Base-by-base conservation (phyloP, 2,329 filamentous ascomycete genomes). In the Calonectria leucothoes region DNA sequence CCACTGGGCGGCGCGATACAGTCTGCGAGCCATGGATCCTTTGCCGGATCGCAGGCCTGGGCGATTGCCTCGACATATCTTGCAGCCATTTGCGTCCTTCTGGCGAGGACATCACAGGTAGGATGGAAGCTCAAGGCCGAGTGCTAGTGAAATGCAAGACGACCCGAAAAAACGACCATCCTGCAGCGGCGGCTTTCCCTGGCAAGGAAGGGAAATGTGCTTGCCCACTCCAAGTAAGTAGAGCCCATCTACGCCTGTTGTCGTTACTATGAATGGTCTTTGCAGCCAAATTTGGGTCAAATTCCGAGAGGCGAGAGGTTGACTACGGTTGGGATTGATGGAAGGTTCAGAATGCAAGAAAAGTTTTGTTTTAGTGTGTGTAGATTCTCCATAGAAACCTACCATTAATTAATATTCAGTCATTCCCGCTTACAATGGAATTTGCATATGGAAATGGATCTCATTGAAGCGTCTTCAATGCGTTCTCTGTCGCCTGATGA, bases 1-100 rank as follows among this genome's bases (percentile, higher is more conserved):
- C 85, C 85, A 0, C 80, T 86, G 25, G 85, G 85, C 0, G 85
- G 85, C 0, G 12, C 75, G 1, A 29, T 81, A 0, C 74, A 80
- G 66, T 72, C 77, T 0, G 64, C 52, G 2, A 78, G 72, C 0
- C 81, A 79, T 23, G 82, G 82, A 0, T 74, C 73, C 1, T 82
- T 81, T 39, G 77, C 65, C 0, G 80, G 75, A 1, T 78, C 84
- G 2, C 82, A 84, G 65, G 77, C 80, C 1, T 86, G 84, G 84
- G 84, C 84, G 1, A 82, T 79, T 0, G 51, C 76, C 6, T 80
- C 81, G 42, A 82, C 79, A n/a, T 61, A 80, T 0, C 25, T 84
- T 1, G 80, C 79, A 1, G 81, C 79, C 2, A 27, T 76, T 0
- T 63, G 83, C 0, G 37, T 81, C 0, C 5, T 79, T 1, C 5